A percentile compares a stretch with the other conserved stretches of the same genome.
phyloP scores from a whole-genome alignment of 139 green algal genomes.

The Volvox africanus region DNA sequence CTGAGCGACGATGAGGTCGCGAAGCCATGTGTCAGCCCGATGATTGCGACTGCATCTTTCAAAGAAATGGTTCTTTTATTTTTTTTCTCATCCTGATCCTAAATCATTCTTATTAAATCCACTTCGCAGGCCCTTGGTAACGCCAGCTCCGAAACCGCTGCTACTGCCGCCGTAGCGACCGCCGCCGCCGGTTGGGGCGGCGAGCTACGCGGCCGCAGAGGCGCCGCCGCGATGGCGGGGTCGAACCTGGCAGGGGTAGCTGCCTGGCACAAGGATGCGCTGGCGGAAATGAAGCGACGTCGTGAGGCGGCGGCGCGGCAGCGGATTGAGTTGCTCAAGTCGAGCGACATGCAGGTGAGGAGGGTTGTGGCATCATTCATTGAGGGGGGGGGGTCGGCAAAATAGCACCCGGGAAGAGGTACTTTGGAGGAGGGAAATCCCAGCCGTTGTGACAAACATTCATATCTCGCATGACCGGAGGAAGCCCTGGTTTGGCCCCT shows the following conservation, averaged over 20 bases:
- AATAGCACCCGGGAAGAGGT: no score
- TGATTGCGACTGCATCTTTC: no score
- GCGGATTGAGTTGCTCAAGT: conserved; percentile 78
- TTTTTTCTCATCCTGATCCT: no score
- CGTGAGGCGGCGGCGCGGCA: conserved; percentile 61
- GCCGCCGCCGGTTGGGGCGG: neutral
- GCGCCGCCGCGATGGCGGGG: neutral
- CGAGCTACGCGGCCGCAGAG: neutral
- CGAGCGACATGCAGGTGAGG: conserved; percentile 77
- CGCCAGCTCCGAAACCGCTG: neutral
- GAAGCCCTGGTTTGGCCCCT: no score
- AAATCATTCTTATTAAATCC: no score
- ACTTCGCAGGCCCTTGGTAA: neutral
- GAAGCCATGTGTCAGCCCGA: neutral
- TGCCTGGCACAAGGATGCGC: conserved; percentile 44
- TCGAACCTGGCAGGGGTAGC: conserved; percentile 8
- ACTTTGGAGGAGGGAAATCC: no score
- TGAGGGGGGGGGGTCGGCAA: no score
- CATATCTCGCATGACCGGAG: no score
- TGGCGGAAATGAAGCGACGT: conserved; percentile 40
- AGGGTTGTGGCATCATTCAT: no score
- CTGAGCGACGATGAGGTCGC: no score
- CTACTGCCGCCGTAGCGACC: neutral
- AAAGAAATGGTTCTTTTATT: no score
- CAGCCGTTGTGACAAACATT: no score